A percentile compares a stretch with the other conserved stretches of the same genome.
These are phyloP conservation scores for Pterulicium gracile DNA, from an alignment of 1,284 basidiomycete genomes.

Conservation along the genomic window DNA sequence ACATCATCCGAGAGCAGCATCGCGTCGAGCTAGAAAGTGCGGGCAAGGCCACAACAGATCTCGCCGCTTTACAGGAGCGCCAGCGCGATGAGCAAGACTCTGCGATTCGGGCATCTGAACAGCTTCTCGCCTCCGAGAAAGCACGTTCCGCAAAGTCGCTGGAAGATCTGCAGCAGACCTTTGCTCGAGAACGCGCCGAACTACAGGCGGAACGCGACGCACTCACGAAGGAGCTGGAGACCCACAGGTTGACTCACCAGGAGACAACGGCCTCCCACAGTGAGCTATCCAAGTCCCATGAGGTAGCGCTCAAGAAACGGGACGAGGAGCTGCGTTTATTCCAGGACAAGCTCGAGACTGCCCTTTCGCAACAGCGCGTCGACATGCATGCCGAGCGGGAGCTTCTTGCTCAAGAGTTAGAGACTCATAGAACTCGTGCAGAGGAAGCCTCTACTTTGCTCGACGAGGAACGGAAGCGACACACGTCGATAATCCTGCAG, in stretches of 20 bases:
- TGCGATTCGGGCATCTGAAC: constrained; percentile 25
- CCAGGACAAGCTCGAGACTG: constrained; percentile 27
- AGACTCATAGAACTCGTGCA: constrained; percentile 48
- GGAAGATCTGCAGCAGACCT: constrained; percentile 24
- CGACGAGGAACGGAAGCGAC: constrained; percentile 34
- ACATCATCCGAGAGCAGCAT: too few relatives aligned
- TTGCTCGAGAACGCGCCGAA: constrained; percentile 18
- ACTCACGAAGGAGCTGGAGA: constrained; percentile 18
- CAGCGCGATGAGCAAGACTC: constrained; percentile 33
- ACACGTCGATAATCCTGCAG: constrained; percentile 35
- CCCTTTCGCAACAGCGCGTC: too few relatives aligned
- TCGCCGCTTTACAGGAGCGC: constrained; percentile 34
- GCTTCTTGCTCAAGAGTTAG: constrained; percentile 47
- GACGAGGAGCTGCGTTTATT: constrained; percentile 24
- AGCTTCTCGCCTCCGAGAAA: constrained; percentile 27
- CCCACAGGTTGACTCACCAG: constrained; percentile 10
- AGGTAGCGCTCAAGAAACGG: too few relatives aligned
- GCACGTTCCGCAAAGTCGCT: constrained; percentile 25
- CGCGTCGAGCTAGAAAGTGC: too few relatives aligned
- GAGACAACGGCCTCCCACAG: too few relatives aligned
- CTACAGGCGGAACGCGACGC: constrained; percentile 17
- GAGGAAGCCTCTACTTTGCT: constrained; percentile 42
- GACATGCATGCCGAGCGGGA: constrained; percentile 39
- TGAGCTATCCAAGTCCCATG: too few relatives aligned
- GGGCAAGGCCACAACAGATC: constrained; percentile 28